These are phyloP conservation scores for Dictyophora rubrovolvata DNA, from an alignment of 768 basidiomycete genomes.

Conservation along the genomic window DNA sequence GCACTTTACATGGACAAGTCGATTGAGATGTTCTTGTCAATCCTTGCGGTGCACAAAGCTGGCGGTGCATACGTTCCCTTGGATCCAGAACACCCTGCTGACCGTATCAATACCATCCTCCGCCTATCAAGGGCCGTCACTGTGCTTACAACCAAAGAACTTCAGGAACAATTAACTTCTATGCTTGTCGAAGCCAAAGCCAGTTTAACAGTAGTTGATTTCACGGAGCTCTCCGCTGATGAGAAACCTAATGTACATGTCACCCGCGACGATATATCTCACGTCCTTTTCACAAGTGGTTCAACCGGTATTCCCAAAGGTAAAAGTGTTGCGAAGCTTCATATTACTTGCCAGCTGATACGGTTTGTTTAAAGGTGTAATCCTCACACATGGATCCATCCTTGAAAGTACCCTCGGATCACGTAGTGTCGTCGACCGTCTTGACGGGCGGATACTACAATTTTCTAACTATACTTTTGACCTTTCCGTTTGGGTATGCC, in stretches of 20 bases:
- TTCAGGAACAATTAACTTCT: neutral
- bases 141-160: neutral
- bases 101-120: neutral
- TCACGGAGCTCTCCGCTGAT: neutral
- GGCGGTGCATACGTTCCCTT: neutral
- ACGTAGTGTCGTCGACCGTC: no score
- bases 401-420: no score
- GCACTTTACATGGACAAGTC: neutral
- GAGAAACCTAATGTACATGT: neutral
- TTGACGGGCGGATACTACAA: neutral
- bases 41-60: neutral
- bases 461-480: neutral
- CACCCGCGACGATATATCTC: neutral
- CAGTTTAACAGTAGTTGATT: neutral
- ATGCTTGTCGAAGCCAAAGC: neutral
- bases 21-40: neutral
- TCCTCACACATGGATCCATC: no score
- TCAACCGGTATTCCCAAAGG: neutral
- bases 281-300: neutral
- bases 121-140: neutral
- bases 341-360: no score
- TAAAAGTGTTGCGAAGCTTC: neutral
- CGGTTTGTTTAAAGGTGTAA: no score
- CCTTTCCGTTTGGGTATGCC: neutral
- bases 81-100: neutral